phyloP scores from a whole-genome alignment of 495 filamentous ascomycete species.

The Aspergillus cavernicola region DNA sequence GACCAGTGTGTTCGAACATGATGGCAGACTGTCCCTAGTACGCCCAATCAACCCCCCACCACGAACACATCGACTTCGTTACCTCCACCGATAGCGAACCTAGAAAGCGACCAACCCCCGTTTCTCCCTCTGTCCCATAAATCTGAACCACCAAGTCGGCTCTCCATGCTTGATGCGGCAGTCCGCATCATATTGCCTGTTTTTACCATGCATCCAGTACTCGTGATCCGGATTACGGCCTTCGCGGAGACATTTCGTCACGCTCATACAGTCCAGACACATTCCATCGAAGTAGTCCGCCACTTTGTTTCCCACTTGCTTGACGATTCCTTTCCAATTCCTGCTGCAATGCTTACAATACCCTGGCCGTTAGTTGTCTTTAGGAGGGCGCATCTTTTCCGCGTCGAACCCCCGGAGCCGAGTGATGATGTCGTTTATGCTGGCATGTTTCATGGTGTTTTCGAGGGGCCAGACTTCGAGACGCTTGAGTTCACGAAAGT shows the following conservation, averaged over 20 bases:
- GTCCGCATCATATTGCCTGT: neutral
- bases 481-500: neutral
- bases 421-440: neutral
- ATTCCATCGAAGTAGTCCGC: neutral
- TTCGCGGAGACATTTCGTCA: neutral
- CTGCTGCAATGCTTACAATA: too few relatives aligned
- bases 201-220: neutral
- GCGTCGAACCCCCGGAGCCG: neutral
- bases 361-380: too few relatives aligned
- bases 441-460: neutral
- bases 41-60: too few relatives aligned
- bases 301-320: neutral
- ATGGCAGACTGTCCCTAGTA: too few relatives aligned
- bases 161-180: slow-evolving; percentile 3
- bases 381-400: neutral
- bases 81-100: too few relatives aligned
- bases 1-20: too few relatives aligned
- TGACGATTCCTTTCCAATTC: neutral
- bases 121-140: slow-evolving; percentile 7
- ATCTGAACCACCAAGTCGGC: slow-evolving; percentile 6
- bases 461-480: slow-evolving; percentile 4
- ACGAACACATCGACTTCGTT: too few relatives aligned
- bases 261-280: slow-evolving; percentile 7
- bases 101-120: neutral
- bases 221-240: neutral